Base-by-base conservation (phyloP, 2,329 filamentous ascomycete genomes). In the Pseudopithomyces chartarum region DNA sequence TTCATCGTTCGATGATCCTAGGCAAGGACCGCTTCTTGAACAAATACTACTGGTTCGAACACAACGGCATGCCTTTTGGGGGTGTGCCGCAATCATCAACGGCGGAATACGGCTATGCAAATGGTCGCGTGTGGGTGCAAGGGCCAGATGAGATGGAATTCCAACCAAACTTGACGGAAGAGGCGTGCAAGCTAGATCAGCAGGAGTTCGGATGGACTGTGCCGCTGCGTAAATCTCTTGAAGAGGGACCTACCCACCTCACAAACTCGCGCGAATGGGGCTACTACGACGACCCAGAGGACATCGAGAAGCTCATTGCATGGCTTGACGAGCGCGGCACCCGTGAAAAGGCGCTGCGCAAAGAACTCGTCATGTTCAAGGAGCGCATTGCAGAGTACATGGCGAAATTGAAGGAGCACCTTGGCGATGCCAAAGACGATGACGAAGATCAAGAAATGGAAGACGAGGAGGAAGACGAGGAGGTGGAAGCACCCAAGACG, bases 21-120 rank as follows among this genome's bases (percentile, higher is more conserved):
- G 95, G 95, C 58, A 94, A 95, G 74, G 95, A 99, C 77, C 87
- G 95, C 43, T 99, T 97, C 81, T 97, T 94, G 87, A 98, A 99
- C 76, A 87, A 94, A 52, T 99, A 98, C 77, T 98, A 96, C 81
- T 99, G 95, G 94, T 97, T 98, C 74, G 95, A 99, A 78, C 89
- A 94, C 60, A 99, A 98, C 70, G 95, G 93, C 22, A 98, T 98
- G 93, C 95, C 95, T 0, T 97, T 94, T 69, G 92, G 85, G 32
- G 95, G 95, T 4, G 82, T 97, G 54, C 93, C 93, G 0, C 86
- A 85, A 62, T 96, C 92, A 75, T 97, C 93, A 15, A 98, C 94
- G 1, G 90, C 92, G 1, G 83, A 87, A 44, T 92, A 94, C 20
- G 88, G 86, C 8, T 99, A 98, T 71, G 93, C 94, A 39, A 99